phyloP scores from a whole-genome alignment of 805 yeast genomes.

The Wickerhamomyces tratensis region DNA sequence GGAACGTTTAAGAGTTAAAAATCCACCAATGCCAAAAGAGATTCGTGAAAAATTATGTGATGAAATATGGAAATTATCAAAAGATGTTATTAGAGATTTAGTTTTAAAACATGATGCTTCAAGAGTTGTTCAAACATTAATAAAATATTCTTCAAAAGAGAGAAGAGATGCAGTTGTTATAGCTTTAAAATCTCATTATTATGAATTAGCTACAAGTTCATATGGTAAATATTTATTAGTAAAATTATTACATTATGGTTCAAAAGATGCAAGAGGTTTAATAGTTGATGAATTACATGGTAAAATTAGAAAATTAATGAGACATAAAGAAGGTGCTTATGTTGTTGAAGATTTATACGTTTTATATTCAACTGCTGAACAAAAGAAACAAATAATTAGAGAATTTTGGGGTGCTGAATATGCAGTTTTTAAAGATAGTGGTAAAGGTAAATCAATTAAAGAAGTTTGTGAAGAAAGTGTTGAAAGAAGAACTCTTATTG shows the following conservation, averaged over 20 bases:
- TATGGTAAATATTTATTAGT: conserved; percentile 90
- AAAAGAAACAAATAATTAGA: conserved; percentile 82
- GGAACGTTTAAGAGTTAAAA: conserved; percentile 85
- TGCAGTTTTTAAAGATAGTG: conserved; percentile 78
- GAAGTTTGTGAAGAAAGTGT: conserved; percentile 59
- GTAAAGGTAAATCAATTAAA: conserved; percentile 48
- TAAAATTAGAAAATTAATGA: conserved; percentile 80
- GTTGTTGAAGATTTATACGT: conserved; percentile 91
- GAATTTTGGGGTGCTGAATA: conserved; percentile 97
- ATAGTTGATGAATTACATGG: conserved; percentile 87
- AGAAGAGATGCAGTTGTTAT: conserved; percentile 63
- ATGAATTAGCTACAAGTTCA: conserved; percentile 79
- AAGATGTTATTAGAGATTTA: conserved; percentile 70
- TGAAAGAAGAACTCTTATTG: conserved; percentile 70
- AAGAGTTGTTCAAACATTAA: conserved; percentile 88
- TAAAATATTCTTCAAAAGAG: conserved; percentile 75
- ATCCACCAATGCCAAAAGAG: conserved; percentile 69
- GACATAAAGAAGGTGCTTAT: conserved; percentile 97
- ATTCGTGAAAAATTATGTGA: conserved; percentile 69
- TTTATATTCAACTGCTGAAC: conserved; percentile 75
- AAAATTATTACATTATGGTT: conserved; percentile 86
- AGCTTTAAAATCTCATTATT: conserved; percentile 66
- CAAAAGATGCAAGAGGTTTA: conserved; percentile 64
- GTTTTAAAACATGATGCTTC: conserved; percentile 96
- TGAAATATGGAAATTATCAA: conserved; percentile 77